These are phyloP conservation scores for Hibiscus trionum DNA, from an alignment of 345 rosid genomes.

Conservation along the genomic window DNA sequence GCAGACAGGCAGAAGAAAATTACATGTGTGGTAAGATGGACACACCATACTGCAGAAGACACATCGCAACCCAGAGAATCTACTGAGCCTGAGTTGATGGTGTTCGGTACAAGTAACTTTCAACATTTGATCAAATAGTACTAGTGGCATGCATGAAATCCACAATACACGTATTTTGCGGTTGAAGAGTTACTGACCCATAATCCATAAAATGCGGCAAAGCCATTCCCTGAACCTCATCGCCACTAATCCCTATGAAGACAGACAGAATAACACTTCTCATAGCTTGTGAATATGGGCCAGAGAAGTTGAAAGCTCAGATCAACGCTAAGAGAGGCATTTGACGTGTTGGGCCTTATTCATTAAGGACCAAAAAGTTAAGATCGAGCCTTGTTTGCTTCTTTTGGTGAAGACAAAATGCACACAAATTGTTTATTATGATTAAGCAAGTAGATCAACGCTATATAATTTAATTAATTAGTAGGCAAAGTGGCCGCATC, in stretches of 20 bases:
- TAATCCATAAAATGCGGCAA: constrained; percentile 57
- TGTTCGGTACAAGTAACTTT: constrained; percentile 58
- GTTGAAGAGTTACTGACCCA: constrained; percentile 56
- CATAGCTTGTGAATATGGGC: constrained; percentile 65
- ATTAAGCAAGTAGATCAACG: too few species aligned
- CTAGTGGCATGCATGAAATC: constrained; percentile 74
- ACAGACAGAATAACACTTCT: constrained; percentile 47
- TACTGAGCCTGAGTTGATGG: constrained; percentile 63
- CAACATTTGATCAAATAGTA: constrained; percentile 66
- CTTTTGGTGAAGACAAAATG: background rate
- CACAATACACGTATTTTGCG: constrained; percentile 50
- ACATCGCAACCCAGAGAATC: constrained; percentile 78
- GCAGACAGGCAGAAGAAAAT: constrained; percentile 59
- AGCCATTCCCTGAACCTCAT: constrained; percentile 72
- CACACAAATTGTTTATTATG: background rate
- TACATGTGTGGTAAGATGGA: constrained; percentile 73
- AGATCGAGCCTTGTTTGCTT: background rate
- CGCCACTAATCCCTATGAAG: constrained; percentile 44
- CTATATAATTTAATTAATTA: background rate
- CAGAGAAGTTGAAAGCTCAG: constrained; percentile 73
- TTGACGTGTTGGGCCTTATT: background rate
- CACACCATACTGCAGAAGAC: constrained; percentile 60
- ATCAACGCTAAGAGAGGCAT: too few species aligned
- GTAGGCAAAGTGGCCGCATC: constrained; percentile 7
- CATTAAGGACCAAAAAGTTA: background rate